Conservation (phyloP, 1,284 basidiomycete species). For the Fomitopsis schrenkii region DNA sequence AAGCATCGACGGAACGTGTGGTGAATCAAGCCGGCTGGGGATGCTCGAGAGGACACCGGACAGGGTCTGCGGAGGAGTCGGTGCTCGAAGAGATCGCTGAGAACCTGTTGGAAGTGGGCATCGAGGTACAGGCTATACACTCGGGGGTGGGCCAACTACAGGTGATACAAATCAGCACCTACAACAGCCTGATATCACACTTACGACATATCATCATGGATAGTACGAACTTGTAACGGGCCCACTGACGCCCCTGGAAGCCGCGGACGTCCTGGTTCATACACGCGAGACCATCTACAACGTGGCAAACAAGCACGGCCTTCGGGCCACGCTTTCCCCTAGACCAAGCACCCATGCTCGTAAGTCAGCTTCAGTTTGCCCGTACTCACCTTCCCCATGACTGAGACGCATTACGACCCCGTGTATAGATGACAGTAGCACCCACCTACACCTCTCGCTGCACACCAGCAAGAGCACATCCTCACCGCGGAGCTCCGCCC, state of each 20-base stretch:
- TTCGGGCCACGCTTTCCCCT: constrained; percentile 66
- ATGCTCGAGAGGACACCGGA: constrained; percentile 30
- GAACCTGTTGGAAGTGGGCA: constrained; percentile 25
- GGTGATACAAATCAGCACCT: constrained; percentile 23
- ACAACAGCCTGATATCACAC: not conserved
- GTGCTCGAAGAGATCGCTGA: constrained; percentile 36
- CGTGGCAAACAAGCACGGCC: constrained; percentile 55
- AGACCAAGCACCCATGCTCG: constrained; percentile 32
- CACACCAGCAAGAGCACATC: constrained; percentile 24
- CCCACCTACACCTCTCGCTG: constrained; percentile 63
- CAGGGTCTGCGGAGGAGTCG: constrained; percentile 23
- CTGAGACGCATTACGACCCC: not conserved
- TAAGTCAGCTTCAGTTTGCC: constrained; percentile 29
- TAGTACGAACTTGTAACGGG: constrained; percentile 67
- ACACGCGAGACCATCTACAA: constrained; percentile 68
- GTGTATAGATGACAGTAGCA: constrained; percentile 44
- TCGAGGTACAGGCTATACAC: constrained; percentile 38
- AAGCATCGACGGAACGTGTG: constrained; percentile 36
- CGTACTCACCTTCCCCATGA: not conserved
- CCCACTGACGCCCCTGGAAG: constrained; percentile 57
- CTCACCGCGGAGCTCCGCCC: constrained; percentile 3
- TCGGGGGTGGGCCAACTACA: constrained; percentile 69
- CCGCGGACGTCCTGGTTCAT: constrained; percentile 61
- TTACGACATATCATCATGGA: not conserved
- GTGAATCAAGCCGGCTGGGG: constrained; percentile 49